A percentile compares a stretch with the other conserved stretches of the same genome.
Evolutionary conservation across 805 yeast species (phyloP).

Genomic region (Grigorovia transvaalensis): DNA sequence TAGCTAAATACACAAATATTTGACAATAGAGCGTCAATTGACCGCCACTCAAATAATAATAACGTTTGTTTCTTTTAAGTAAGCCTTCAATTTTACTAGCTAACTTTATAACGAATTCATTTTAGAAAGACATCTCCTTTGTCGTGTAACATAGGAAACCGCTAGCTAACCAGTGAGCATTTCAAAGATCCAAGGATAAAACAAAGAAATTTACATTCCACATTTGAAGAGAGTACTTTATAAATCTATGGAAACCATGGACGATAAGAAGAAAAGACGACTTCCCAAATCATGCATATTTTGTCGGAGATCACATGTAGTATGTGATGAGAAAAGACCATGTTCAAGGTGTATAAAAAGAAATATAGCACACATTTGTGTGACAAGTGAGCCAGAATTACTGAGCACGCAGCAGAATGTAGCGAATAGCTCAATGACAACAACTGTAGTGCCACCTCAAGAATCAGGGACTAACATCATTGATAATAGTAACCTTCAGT

Average conservation of each 20-base stretch:
- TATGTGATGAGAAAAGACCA: conserved; percentile 68
- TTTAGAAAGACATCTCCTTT: no score
- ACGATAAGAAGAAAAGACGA: conserved; percentile 1
- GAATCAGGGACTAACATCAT: neutral
- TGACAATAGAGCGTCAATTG: neutral
- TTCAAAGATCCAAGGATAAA: no score
- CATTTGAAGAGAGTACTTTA: neutral
- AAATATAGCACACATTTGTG: conserved; percentile 81
- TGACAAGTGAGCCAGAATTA: conserved; percentile 38
- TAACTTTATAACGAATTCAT: no score
- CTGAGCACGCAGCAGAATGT: conserved; percentile 3
- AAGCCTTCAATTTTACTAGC: no score
- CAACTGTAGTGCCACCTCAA: neutral
- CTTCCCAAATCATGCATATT: conserved; percentile 67
- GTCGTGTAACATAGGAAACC: no score
- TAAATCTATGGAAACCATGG: neutral
- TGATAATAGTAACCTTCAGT: neutral
- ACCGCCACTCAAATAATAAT: neutral
- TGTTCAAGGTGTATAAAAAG: conserved; percentile 74
- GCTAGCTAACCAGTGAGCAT: no score
- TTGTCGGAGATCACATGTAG: conserved; percentile 89
- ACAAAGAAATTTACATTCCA: neutral
- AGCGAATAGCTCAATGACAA: neutral
- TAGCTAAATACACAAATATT: no score
- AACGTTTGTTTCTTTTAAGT: no score